Conservation (phyloP, 2,329 filamentous ascomycete genomes). For the Monilinia fructicola region DNA sequence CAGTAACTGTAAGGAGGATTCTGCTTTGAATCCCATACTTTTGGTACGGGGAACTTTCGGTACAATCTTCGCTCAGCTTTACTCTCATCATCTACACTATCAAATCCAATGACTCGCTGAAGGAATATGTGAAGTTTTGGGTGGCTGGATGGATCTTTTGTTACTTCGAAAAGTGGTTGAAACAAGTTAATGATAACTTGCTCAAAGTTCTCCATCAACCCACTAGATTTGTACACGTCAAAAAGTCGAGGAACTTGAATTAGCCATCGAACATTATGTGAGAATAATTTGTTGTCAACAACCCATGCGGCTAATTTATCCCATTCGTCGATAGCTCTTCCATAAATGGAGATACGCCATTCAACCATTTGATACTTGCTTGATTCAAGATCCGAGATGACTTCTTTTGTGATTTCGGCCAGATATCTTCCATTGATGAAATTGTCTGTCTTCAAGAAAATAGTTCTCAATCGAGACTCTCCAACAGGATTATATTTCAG, state of each 20-base stretch:
- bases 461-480: constrained; percentile 92
- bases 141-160: constrained; percentile 79
- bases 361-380: constrained; percentile 99
- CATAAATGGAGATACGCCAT: constrained; percentile 98
- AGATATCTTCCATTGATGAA: constrained; percentile 94
- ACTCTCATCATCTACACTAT: constrained; percentile 97
- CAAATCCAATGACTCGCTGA: constrained; percentile 92
- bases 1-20: constrained; percentile 99
- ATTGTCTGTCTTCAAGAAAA: constrained; percentile 98
- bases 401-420: constrained; percentile 96
- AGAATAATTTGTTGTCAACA: constrained; percentile 96
- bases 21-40: constrained; percentile 84
- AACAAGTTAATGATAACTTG: constrained; percentile 90
- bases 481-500: constrained; percentile 98
- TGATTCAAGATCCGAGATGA: constrained; percentile 93
- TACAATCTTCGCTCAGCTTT: constrained; percentile 93
- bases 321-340: constrained; percentile 90
- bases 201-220: constrained; percentile 85
- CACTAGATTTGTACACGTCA: constrained; percentile 90
- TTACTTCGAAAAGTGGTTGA: constrained; percentile 91
- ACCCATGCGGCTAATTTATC: constrained; percentile 97
- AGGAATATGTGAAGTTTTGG: constrained; percentile 94
- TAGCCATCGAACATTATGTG: constrained; percentile 95
- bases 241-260: constrained; percentile 93
- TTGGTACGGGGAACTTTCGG: constrained; percentile 90